Conservation (phyloP, 805 yeast genomes). For the Suhomyces xylopsoci region DNA sequence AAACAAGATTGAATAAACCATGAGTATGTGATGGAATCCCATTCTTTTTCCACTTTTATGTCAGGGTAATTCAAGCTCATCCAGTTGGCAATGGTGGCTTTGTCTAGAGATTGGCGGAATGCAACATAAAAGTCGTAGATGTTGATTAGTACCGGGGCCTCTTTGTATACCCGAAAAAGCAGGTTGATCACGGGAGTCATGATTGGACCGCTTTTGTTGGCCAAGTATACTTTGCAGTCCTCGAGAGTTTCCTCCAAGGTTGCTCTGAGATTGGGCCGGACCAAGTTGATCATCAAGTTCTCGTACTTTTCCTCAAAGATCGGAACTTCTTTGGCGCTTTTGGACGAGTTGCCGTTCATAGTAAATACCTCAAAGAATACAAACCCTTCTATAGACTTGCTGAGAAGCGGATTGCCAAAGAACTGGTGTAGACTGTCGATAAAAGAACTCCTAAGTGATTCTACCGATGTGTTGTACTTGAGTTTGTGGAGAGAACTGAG, state of each 20-base stretch:
- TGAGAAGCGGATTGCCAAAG: slow-evolving; percentile 14
- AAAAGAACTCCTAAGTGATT: neutral
- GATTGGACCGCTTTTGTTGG: neutral
- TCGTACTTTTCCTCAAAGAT: slow-evolving; percentile 36
- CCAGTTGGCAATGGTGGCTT: slow-evolving; percentile 16
- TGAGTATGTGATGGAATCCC: slow-evolving; percentile 64
- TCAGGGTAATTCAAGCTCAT: neutral
- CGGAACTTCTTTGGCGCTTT: slow-evolving; percentile 1
- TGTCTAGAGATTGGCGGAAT: slow-evolving; percentile 49
- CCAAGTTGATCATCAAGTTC: slow-evolving; percentile 35
- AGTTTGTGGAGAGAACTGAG: neutral
- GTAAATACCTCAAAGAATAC: slow-evolving; percentile 33
- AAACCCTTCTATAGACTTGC: slow-evolving; percentile 22
- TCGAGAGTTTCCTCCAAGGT: slow-evolving; percentile 30
- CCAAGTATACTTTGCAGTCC: slow-evolving; percentile 24
- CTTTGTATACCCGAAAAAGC: slow-evolving; percentile 69
- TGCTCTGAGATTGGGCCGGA: slow-evolving; percentile 35
- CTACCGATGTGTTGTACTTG: neutral
- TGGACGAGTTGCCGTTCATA: slow-evolving; percentile 21
- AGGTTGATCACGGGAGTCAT: slow-evolving; percentile 49
- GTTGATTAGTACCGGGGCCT: slow-evolving; percentile 68
- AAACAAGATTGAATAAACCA: slow-evolving; percentile 74
- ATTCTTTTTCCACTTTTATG: slow-evolving; percentile 30
- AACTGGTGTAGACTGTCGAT: slow-evolving; percentile 9
- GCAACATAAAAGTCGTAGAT: slow-evolving; percentile 65